Evolutionary conservation across 2,329 filamentous ascomycete genomes (phyloP).

Genomic region (Fusarium zealandicum): DNA sequence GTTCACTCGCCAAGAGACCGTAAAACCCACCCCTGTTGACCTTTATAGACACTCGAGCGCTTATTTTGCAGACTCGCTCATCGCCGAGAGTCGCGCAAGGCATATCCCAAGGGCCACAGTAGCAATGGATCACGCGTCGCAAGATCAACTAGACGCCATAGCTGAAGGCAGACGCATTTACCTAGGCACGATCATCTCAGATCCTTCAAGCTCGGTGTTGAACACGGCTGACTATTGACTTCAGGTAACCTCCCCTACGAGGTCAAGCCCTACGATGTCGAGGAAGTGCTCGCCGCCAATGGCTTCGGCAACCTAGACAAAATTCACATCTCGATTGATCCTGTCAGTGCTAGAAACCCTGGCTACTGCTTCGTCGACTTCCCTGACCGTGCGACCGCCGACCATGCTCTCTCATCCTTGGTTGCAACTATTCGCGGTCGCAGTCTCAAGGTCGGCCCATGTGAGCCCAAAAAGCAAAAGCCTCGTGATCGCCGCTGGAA

Average conservation of each 20-base stretch:
- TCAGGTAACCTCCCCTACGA: conserved; percentile 64
- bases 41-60: too few species aligned
- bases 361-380: conserved; percentile 81
- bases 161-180: conserved; percentile 60
- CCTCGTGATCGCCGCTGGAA: conserved; percentile 25
- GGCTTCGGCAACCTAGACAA: conserved; percentile 55
- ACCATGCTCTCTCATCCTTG: conserved; percentile 59
- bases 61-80: too few species aligned
- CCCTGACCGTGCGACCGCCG: conserved; percentile 61
- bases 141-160: conserved; percentile 31
- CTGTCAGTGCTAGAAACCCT: conserved; percentile 72
- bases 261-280: conserved; percentile 63
- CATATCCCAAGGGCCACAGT: too few species aligned
- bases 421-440: conserved; percentile 63
- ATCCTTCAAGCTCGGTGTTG: not conserved
- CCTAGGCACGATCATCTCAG: conserved; percentile 47
- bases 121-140: conserved; percentile 9
- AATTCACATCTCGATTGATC: conserved; percentile 73
- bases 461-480: conserved; percentile 61
- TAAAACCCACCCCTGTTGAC: too few species aligned
- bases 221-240: conserved; percentile 3
- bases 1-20: too few species aligned
- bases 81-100: too few species aligned
- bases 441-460: conserved; percentile 69
- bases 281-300: conserved; percentile 59